Percentiles rank a stretch among this genome's conserved stretches.
phyloP scores from a whole-genome alignment of 345 rosid species.

The Acer saccharum region DNA sequence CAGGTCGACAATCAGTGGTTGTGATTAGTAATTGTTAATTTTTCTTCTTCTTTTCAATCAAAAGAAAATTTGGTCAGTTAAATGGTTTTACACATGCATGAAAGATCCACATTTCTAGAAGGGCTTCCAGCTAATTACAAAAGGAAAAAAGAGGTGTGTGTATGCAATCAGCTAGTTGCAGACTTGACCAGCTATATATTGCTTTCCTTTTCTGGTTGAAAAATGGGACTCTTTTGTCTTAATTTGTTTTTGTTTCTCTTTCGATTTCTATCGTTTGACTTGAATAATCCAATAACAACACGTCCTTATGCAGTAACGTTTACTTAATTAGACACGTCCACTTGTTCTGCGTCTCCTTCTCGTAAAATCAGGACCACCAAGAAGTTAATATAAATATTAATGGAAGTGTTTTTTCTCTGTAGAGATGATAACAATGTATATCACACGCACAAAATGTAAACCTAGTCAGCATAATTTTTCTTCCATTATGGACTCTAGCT shows the following conservation, averaged over 20 bases:
- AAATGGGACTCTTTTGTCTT: background rate
- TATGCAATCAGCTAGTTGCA: background rate
- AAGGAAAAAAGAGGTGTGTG: background rate
- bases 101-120: background rate
- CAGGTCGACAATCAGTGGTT: background rate
- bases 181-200: background rate
- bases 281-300: background rate
- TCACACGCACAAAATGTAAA: background rate
- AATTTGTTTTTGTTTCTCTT: background rate
- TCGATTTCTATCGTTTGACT: conserved; percentile 7
- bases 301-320: background rate
- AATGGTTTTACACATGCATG: background rate
- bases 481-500: background rate
- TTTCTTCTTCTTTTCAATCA: background rate
- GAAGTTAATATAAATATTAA: too few species aligned
- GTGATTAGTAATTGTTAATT: background rate
- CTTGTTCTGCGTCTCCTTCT: background rate
- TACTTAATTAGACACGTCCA: background rate
- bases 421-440: background rate
- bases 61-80: background rate
- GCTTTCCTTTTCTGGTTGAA: background rate
- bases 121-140: background rate
- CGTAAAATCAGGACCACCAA: background rate
- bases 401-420: background rate
- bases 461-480: background rate